A percentile compares a stretch with the other conserved stretches of the same genome.
Evolutionary conservation across 2,329 filamentous ascomycete species (phyloP).

Genomic region (Penicillium sp.): DNA sequence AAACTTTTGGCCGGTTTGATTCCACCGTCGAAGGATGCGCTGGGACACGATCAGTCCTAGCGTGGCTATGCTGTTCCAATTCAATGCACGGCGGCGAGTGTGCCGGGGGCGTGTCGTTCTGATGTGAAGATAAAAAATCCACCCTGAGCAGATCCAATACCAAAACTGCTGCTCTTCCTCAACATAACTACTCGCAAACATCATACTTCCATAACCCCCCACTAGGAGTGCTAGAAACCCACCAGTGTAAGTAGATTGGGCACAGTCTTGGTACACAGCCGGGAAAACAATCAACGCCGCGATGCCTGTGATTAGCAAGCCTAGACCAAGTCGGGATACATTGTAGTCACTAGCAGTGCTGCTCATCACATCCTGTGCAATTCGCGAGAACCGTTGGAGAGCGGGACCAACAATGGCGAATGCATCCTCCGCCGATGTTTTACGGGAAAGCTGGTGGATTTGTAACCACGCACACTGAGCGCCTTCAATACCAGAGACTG

Average conservation of each 20-base stretch:
- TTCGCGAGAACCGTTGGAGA: slow-evolving; percentile 60
- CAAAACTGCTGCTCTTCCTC: slow-evolving; percentile 99
- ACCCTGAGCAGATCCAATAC: slow-evolving; percentile 74
- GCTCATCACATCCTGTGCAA: slow-evolving; percentile 78
- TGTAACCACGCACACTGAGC: slow-evolving; percentile 70
- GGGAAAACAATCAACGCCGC: slow-evolving; percentile 44
- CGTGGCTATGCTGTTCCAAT: slow-evolving; percentile 19
- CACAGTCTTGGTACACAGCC: slow-evolving; percentile 30
- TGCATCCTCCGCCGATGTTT: slow-evolving; percentile 3
- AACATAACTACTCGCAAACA: slow-evolving; percentile 97
- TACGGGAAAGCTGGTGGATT: slow-evolving; percentile 23
- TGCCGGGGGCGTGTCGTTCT: slow-evolving; percentile 18
- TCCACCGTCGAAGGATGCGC: slow-evolving; percentile 77
- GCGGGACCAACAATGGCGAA: slow-evolving; percentile 24
- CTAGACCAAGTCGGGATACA: slow-evolving; percentile 50
- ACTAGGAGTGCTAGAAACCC: slow-evolving; percentile 53
- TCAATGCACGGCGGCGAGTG: neutral
- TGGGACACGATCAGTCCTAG: slow-evolving; percentile 60
- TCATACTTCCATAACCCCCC: slow-evolving; percentile 74
- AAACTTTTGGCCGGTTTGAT: slow-evolving; percentile 96
- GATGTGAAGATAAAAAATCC: slow-evolving; percentile 51
- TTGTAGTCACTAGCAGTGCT: slow-evolving; percentile 92
- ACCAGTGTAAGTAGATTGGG: slow-evolving; percentile 26
- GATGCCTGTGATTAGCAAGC: slow-evolving; percentile 38
- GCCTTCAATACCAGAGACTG: slow-evolving; percentile 47